These are phyloP conservation scores for Aspergillus steynii DNA, from an alignment of 495 filamentous ascomycete genomes.

Conservation along the genomic window DNA sequence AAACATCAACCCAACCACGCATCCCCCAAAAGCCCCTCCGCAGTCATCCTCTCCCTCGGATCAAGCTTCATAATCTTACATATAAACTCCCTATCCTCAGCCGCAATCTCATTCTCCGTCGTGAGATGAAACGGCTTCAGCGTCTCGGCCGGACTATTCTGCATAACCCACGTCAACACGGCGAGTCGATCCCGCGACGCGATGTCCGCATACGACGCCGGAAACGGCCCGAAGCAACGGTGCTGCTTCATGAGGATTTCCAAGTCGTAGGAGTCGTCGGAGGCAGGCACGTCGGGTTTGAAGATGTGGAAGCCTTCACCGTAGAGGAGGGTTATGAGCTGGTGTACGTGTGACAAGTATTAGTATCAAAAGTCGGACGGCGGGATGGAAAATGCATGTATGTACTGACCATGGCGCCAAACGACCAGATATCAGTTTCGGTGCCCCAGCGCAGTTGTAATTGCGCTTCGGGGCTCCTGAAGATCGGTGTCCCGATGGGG, in stretches of 20 bases:
- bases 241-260: constrained; percentile 42
- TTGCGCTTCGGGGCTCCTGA: constrained; percentile 39
- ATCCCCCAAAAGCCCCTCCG: too few species aligned
- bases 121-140: not conserved
- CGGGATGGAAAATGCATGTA: not conserved
- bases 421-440: constrained; percentile 48
- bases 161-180: constrained; percentile 11
- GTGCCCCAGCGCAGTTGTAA: constrained; percentile 36
- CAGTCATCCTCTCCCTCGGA: too few species aligned
- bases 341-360: not conserved
- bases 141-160: constrained; percentile 8
- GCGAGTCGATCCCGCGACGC: not conserved
- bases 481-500: constrained; percentile 37
- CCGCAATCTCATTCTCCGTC: constrained; percentile 20
- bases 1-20: too few species aligned
- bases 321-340: constrained; percentile 45
- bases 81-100: constrained; percentile 28
- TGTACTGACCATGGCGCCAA: constrained; percentile 34
- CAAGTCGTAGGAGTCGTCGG: constrained; percentile 40
- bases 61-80: constrained; percentile 27
- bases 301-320: constrained; percentile 44
- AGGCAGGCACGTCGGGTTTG: constrained; percentile 37
- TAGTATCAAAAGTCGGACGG: not conserved
- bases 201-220: constrained; percentile 31
- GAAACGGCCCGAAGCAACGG: constrained; percentile 45